These are phyloP conservation scores for Excoecaria cochinchinensis DNA, from an alignment of 345 rosid genomes.

Conservation along the genomic window DNA sequence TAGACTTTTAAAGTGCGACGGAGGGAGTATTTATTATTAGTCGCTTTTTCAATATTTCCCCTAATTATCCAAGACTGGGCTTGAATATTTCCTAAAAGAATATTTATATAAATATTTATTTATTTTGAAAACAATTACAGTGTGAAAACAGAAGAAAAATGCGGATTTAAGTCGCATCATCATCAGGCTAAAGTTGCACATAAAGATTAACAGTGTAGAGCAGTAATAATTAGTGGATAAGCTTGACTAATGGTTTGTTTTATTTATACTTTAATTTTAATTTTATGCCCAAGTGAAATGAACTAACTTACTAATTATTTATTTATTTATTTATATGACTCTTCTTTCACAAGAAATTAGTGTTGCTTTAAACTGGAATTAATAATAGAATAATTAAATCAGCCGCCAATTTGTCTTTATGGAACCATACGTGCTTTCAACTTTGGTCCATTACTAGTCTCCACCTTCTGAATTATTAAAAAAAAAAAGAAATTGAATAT, in stretches of 20 bases:
- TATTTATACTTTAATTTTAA: not conserved
- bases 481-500: too few species aligned
- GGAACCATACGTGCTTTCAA: not conserved
- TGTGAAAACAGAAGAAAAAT: not conserved
- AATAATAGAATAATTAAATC: not conserved
- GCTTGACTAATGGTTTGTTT: not conserved
- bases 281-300: conserved; percentile 5
- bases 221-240: not conserved
- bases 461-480: not conserved
- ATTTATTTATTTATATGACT: not conserved
- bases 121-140: too few species aligned
- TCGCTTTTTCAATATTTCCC: too few species aligned
- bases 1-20: too few species aligned
- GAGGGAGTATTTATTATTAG: too few species aligned
- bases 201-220: not conserved
- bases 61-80: too few species aligned
- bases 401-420: conserved; percentile 4
- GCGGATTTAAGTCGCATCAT: not conserved
- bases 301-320: not conserved
- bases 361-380: not conserved
- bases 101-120: too few species aligned
- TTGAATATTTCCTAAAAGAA: too few species aligned
- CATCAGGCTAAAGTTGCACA: not conserved
- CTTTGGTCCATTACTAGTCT: not conserved
- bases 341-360: not conserved